Evolutionary conservation across 768 basidiomycete species (phyloP).

Genomic region (Podaxis sp.): DNA sequence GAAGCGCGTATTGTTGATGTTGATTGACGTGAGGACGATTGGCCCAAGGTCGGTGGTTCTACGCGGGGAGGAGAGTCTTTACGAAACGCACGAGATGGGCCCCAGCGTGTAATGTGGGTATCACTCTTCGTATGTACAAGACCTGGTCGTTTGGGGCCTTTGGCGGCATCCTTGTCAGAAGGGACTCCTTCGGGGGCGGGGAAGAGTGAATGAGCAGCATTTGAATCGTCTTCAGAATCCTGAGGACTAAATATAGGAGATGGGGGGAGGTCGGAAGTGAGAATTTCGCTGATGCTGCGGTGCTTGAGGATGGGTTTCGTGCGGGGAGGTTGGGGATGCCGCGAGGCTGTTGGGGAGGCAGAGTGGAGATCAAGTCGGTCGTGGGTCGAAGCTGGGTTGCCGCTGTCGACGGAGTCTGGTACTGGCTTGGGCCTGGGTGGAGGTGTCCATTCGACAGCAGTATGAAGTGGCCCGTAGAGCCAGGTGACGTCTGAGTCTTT

Average conservation of each 20-base stretch:
- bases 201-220: conserved; percentile 20
- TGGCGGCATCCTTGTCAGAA: conserved; percentile 13
- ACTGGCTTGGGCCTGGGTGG: conserved; percentile 53
- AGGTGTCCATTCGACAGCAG: conserved; percentile 82
- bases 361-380: conserved; percentile 51
- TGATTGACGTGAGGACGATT: conserved; percentile 15
- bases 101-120: conserved; percentile 68
- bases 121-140: conserved; percentile 87
- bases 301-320: conserved; percentile 95
- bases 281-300: conserved; percentile 86
- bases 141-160: conserved; percentile 45
- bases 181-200: conserved; percentile 1
- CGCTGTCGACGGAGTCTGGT: conserved; percentile 32
- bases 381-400: conserved; percentile 40
- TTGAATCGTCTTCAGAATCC: conserved; percentile 52
- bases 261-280: conserved; percentile 68
- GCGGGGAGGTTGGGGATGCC: conserved; percentile 21
- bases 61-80: conserved; percentile 75
- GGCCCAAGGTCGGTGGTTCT: conserved; percentile 29
- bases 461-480: conserved; percentile 97
- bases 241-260: conserved; percentile 61
- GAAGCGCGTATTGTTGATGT: conserved; percentile 16
- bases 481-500: conserved; percentile 99
- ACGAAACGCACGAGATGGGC: conserved; percentile 45
- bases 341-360: conserved; percentile 15